phyloP scores from a whole-genome alignment of 805 yeast genomes.

The Saccharomycopsis fodiens region DNA sequence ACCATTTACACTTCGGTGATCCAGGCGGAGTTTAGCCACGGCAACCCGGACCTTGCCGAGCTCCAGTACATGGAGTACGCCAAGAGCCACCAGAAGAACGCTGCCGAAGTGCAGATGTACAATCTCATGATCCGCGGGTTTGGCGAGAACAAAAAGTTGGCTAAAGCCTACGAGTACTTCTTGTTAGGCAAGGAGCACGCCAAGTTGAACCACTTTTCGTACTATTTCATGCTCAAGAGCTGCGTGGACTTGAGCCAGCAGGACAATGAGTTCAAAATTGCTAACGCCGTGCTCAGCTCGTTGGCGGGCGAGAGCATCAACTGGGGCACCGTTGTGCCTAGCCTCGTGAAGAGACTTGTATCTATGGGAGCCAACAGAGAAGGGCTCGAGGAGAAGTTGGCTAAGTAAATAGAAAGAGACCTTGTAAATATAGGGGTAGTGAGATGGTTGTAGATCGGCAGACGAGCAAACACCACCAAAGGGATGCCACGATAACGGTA shows the following conservation, averaged over 20 bases:
- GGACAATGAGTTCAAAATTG: slow-evolving; percentile 22
- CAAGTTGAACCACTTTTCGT: slow-evolving; percentile 21
- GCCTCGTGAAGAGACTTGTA: slow-evolving; percentile 14
- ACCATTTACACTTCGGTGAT: slow-evolving; percentile 19
- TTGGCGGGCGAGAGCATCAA: slow-evolving; percentile 13
- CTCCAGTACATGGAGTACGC: not conserved
- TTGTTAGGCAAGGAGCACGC: slow-evolving; percentile 1
- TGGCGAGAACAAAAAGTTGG: slow-evolving; percentile 13
- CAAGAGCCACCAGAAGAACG: not conserved
- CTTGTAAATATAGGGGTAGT: too few species aligned
- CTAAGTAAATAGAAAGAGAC: not conserved
- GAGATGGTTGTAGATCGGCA: not conserved
- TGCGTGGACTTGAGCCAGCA: slow-evolving; percentile 17
- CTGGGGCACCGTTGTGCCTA: slow-evolving; percentile 8
- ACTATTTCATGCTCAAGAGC: slow-evolving; percentile 21
- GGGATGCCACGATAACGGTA: too few species aligned
- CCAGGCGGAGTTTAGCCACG: slow-evolving; percentile 19
- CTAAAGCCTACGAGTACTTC: slow-evolving; percentile 22
- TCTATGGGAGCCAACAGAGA: slow-evolving; percentile 11
- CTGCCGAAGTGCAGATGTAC: slow-evolving; percentile 19
- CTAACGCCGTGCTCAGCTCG: slow-evolving; percentile 15
- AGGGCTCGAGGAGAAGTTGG: slow-evolving; percentile 18
- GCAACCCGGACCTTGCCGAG: not conserved
- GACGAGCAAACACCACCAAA: not conserved
- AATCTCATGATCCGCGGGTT: slow-evolving; percentile 25